Evolutionary conservation across 164 flowering plant species (phyloP).

Genomic region (Aristolochia contorta): DNA sequence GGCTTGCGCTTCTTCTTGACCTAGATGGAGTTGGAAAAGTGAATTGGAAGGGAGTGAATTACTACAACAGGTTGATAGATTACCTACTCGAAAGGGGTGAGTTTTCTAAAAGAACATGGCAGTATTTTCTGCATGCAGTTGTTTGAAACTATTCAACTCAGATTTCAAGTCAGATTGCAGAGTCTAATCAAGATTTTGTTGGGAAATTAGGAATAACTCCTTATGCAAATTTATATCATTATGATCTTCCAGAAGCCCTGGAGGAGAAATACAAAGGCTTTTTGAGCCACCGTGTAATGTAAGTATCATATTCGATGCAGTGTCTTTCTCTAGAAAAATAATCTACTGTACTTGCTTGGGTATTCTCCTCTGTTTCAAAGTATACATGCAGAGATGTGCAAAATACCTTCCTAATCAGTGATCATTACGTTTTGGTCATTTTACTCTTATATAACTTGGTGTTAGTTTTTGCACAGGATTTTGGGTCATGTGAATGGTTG

Average conservation of each 20-base stretch:
- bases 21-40: slow-evolving; percentile 30
- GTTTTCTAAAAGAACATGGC: not conserved
- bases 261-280: slow-evolving; percentile 43
- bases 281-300: slow-evolving; percentile 43
- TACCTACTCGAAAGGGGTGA: slow-evolving; percentile 24
- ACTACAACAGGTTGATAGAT: slow-evolving; percentile 19
- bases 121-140: too few relatives aligned
- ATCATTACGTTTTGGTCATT: too few relatives aligned
- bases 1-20: not conserved
- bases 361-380: not conserved
- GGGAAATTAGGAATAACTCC: slow-evolving; percentile 53
- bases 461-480: too few relatives aligned
- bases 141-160: too few relatives aligned
- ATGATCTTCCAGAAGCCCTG: slow-evolving; percentile 61
- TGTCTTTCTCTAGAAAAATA: too few relatives aligned
- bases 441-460: too few relatives aligned
- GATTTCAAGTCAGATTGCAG: too few relatives aligned
- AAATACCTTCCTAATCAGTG: too few relatives aligned
- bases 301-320: slow-evolving; percentile 19
- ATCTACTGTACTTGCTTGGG: not conserved
- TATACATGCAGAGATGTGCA: too few relatives aligned
- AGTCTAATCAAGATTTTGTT: too few relatives aligned
- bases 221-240: slow-evolving; percentile 66
- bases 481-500: too few relatives aligned
- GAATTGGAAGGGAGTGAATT: slow-evolving; percentile 33